A percentile compares a stretch with the other conserved stretches of the same genome.
Conservation (phyloP, 169 alveolate species). For the Cryptosporidium felis region DNA sequence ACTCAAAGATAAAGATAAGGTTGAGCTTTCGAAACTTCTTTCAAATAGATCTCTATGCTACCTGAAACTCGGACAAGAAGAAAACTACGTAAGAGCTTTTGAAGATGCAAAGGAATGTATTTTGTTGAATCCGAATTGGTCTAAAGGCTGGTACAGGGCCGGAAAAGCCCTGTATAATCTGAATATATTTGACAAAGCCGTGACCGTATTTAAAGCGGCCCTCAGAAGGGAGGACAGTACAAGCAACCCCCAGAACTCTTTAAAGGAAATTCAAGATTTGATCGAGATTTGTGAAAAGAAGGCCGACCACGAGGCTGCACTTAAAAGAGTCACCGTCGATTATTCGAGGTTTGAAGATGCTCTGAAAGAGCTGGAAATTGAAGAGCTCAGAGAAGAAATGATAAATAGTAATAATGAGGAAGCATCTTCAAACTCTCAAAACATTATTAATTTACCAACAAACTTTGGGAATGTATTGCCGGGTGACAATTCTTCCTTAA, state of each 20-base stretch:
- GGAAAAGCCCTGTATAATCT: constrained; percentile 55
- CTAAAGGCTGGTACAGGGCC: constrained; percentile 70
- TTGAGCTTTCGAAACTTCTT: constrained; percentile 21
- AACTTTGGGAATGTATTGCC: neutral
- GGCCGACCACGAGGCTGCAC: constrained; percentile 57
- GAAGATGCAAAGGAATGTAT: constrained; percentile 69
- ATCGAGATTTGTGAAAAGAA: constrained; percentile 54
- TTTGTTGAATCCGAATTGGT: constrained; percentile 38
- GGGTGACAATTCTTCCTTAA: neutral
- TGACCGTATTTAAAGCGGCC: constrained; percentile 53
- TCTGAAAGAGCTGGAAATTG: constrained; percentile 12
- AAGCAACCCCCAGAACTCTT: neutral
- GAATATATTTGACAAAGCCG: constrained; percentile 45
- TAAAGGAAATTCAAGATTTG: constrained; percentile 21
- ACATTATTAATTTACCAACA: constrained; percentile 44
- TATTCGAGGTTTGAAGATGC: constrained; percentile 56
- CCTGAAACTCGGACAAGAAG: constrained; percentile 23
- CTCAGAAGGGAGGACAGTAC: neutral
- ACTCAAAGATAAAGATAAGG: neutral
- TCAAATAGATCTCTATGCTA: constrained; percentile 65
- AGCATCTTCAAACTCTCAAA: neutral
- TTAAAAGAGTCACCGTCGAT: constrained; percentile 55
- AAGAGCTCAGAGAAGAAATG: constrained; percentile 8
- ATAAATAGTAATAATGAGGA: neutral
- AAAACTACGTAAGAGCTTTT: constrained; percentile 34